These are phyloP conservation scores for Heliamphora exappendiculata DNA, from an alignment of 148 eudicot genomes.

Conservation along the genomic window DNA sequence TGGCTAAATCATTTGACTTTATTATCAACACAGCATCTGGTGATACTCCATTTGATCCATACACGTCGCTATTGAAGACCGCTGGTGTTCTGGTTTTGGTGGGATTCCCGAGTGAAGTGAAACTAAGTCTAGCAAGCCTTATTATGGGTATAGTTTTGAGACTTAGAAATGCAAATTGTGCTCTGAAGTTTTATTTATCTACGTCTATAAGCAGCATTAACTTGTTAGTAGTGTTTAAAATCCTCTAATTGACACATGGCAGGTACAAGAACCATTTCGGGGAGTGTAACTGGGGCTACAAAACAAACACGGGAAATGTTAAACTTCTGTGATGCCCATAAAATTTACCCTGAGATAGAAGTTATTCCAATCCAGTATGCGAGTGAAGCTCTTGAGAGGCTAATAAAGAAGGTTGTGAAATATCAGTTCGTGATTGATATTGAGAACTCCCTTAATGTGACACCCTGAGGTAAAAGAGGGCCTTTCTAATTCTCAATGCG, in stretches of 20 bases:
- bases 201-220: background rate
- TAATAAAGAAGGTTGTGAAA: slow-evolving; percentile 56
- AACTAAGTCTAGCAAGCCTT: slow-evolving; percentile 54
- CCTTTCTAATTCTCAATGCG: background rate
- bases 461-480: background rate
- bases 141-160: slow-evolving; percentile 30
- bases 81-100: slow-evolving; percentile 53
- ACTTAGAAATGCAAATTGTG: background rate
- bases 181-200: background rate
- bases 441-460: slow-evolving; percentile 58
- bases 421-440: slow-evolving; percentile 81
- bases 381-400: slow-evolving; percentile 67
- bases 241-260: slow-evolving; percentile 1
- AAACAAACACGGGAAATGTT: slow-evolving; percentile 71
- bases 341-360: slow-evolving; percentile 60
- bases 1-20: slow-evolving; percentile 57
- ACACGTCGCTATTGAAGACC: slow-evolving; percentile 54
- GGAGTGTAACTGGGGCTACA: slow-evolving; percentile 69
- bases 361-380: slow-evolving; percentile 59
- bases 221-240: background rate
- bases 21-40: slow-evolving; percentile 78
- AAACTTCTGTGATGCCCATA: slow-evolving; percentile 59
- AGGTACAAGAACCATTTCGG: slow-evolving; percentile 65
- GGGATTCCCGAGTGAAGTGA: slow-evolving; percentile 64
- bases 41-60: slow-evolving; percentile 60